Evolutionary conservation across 441 rosid genomes (phyloP), one percentile per base, ranked within the genome.

Genomic region (Monsonia emarginata): DNA sequence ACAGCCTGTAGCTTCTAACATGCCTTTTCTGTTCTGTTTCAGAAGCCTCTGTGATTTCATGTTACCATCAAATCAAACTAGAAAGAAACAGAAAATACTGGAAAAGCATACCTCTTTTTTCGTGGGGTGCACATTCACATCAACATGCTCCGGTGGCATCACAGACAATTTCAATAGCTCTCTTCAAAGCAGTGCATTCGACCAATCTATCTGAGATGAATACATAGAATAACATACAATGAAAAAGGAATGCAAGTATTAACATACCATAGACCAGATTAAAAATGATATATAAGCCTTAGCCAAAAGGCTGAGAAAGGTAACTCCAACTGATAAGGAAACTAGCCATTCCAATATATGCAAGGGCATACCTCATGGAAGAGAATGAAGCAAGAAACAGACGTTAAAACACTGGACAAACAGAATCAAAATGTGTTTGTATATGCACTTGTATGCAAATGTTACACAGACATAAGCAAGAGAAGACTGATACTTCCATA

Each of bases 81-180:
- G 1, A 19, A 38, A 38, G 5, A 5, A 28, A n/a, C 56, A 36
- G 6, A 9, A 57, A 31, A 32, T 62, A 31, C 69, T 19, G 68
- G 64, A 71, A 74, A 68, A 25, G 0, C 14, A 13, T 71, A 86
- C 98, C 96, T 93, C 98, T 82, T 82, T 82, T 74, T 93, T 93
- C 75, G 98, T 88, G 8, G 98, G 97, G 76, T 93, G 98, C 76
- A 90, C 86, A 79, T 93, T 93, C 70, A 93, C 86, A 75, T 93
- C 98, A 77, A 93, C 90, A 81, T 93, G 97, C 64, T 86, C 95
- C 50, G 84, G 76, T 72, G 98, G 98, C 84, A 93, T 75, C 52
- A 71, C 73, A 70, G 56, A 93, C 95, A 76, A 90, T 79, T 76
- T 93, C 98, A 70, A 87, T 72, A 75, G 97, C 89, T 84, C 96